Evolutionary conservation across 768 basidiomycete species (phyloP).

Genomic region (Brasilioporus rufonigricans): DNA sequence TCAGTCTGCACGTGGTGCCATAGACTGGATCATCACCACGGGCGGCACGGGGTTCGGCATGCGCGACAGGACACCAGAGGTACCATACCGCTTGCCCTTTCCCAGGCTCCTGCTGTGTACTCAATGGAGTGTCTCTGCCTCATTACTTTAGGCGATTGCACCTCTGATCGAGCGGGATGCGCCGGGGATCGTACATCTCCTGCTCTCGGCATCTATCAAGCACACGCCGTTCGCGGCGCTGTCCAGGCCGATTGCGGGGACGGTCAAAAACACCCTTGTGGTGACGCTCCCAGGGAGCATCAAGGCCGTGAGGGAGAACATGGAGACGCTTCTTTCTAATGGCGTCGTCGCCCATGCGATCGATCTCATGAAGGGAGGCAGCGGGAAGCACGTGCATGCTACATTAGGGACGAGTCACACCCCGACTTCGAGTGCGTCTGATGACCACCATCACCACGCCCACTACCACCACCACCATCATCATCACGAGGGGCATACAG

Average conservation of each 20-base stretch:
- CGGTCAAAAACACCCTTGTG: slow-evolving; percentile 60
- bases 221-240: slow-evolving; percentile 80
- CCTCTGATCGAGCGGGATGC: slow-evolving; percentile 65
- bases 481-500: slow-evolving; percentile 40
- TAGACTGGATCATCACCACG: slow-evolving; percentile 78
- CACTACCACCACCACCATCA: slow-evolving; percentile 38
- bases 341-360: slow-evolving; percentile 69
- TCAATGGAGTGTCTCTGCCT: not conserved
- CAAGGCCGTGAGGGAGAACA: slow-evolving; percentile 80
- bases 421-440: slow-evolving; percentile 17
- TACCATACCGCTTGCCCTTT: slow-evolving; percentile 26
- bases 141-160: slow-evolving; percentile 47
- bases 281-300: slow-evolving; percentile 83
- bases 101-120: not conserved
- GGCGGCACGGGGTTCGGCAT: slow-evolving; percentile 88
- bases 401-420: slow-evolving; percentile 38
- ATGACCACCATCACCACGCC: slow-evolving; percentile 23
- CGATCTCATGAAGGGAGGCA: slow-evolving; percentile 68
- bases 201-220: slow-evolving; percentile 64
- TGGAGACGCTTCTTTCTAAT: slow-evolving; percentile 55
- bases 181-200: slow-evolving; percentile 71
- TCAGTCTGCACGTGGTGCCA: slow-evolving; percentile 43
- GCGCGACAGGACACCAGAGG: slow-evolving; percentile 84
- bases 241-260: slow-evolving; percentile 81
- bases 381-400: slow-evolving; percentile 58